phyloP scores from a whole-genome alignment of 2,329 filamentous ascomycete genomes.

The Apiospora hydei region DNA sequence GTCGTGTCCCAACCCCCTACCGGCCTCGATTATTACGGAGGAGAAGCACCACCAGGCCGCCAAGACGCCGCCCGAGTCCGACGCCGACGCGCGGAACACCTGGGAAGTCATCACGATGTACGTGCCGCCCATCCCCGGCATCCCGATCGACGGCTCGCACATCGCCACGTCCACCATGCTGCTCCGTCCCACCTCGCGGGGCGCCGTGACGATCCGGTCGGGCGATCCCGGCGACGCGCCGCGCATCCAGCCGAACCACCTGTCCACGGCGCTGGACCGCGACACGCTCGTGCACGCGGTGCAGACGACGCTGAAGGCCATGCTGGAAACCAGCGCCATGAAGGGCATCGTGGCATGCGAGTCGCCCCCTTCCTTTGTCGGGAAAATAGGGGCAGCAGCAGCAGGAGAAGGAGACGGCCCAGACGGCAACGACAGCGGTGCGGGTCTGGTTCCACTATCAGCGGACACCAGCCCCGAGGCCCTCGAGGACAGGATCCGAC shows the following conservation, averaged over 20 bases:
- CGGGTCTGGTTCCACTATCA: conserved; percentile 32
- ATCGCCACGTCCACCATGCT: conserved; percentile 32
- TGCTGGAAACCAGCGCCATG: conserved; percentile 30
- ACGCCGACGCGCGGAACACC: conserved; percentile 29
- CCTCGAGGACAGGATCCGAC: conserved; percentile 36
- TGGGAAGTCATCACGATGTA: conserved; percentile 36
- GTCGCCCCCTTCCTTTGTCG: conserved; percentile 28
- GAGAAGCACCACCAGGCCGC: conserved; percentile 30
- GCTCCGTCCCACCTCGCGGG: conserved; percentile 39
- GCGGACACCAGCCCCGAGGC: conserved; percentile 33
- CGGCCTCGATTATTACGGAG: conserved; percentile 27
- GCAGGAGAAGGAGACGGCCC: conserved; percentile 26
- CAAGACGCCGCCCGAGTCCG: neutral
- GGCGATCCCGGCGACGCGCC: conserved; percentile 28
- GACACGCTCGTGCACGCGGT: conserved; percentile 34
- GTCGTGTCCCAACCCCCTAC: conserved; percentile 33
- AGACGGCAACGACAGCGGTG: conserved; percentile 29
- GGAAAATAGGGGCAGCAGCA: neutral
- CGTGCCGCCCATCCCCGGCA: conserved; percentile 25
- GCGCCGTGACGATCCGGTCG: conserved; percentile 35
- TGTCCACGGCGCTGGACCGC: conserved; percentile 40
- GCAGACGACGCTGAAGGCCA: conserved; percentile 30
- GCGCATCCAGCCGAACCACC: conserved; percentile 41
- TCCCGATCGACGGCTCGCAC: conserved; percentile 27
- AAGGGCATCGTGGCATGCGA: conserved; percentile 33